Evolutionary conservation across 352 stramenopile genomes (phyloP).

Genomic region (Pythium myriotylum): DNA sequence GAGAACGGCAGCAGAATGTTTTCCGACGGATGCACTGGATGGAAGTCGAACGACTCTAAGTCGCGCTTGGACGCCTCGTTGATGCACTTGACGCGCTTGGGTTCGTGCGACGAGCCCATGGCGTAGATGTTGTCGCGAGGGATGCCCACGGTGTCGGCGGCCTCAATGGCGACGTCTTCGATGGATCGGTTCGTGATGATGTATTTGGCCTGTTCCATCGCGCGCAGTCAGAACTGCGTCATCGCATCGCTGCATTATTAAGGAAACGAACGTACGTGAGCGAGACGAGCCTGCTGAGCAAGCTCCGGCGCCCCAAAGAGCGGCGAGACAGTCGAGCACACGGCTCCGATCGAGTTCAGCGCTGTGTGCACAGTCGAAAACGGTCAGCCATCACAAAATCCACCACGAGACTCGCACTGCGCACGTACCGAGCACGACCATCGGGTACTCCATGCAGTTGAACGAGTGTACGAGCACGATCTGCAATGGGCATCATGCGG

Average conservation of each 20-base stretch:
- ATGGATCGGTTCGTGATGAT: constrained; percentile 62
- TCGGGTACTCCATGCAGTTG: constrained; percentile 73
- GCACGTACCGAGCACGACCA: constrained; percentile 46
- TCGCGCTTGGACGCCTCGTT: constrained; percentile 44
- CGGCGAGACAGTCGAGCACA: constrained; percentile 60
- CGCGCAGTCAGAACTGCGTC: too few relatives aligned
- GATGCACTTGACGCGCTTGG: constrained; percentile 44
- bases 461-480: constrained; percentile 64
- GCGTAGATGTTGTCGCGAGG: constrained; percentile 49
- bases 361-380: constrained; percentile 24
- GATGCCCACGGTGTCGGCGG: constrained; percentile 33
- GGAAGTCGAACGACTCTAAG: constrained; percentile 47
- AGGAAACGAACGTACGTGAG: too few relatives aligned
- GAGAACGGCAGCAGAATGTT: constrained; percentile 89
- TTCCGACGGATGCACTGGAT: constrained; percentile 56
- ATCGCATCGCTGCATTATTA: too few relatives aligned
- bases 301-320: constrained; percentile 57
- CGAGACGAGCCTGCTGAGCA: constrained; percentile 36
- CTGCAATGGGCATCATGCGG: constrained; percentile 16
- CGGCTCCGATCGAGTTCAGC: constrained; percentile 46
- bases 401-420: too few relatives aligned
- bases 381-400: too few relatives aligned
- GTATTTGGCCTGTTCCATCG: constrained; percentile 47
- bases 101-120: constrained; percentile 32
- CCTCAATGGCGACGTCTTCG: constrained; percentile 48